Conservation (phyloP, 1,139 yeast species). For the Scheffersomyces parashehatae region DNA sequence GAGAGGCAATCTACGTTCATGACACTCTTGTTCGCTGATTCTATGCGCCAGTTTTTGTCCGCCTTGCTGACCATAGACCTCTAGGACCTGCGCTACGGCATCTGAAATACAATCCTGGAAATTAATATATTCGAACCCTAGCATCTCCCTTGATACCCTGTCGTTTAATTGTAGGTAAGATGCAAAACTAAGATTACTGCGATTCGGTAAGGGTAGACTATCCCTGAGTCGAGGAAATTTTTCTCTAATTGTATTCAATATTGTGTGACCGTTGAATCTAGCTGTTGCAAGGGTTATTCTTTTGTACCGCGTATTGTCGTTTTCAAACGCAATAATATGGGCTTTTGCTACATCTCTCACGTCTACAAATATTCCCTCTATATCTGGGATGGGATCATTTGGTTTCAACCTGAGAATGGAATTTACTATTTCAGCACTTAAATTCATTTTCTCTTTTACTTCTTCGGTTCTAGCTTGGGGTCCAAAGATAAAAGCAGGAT, state of each 20-base stretch:
- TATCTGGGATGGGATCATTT: slow-evolving; percentile 18
- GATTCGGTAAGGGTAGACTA: neutral
- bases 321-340: slow-evolving; percentile 29
- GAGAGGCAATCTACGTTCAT: no score
- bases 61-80: no score
- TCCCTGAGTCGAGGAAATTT: neutral
- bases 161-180: no score
- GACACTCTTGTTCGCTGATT: no score
- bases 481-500: neutral
- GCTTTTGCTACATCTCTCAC: slow-evolving; percentile 8
- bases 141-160: no score
- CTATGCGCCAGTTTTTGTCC: no score
- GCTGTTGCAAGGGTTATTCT: slow-evolving; percentile 16
- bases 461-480: slow-evolving; percentile 24
- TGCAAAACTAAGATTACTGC: no score
- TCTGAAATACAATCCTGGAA: no score
- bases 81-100: no score
- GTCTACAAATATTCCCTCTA: slow-evolving; percentile 2
- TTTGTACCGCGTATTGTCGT: no score
- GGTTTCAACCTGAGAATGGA: slow-evolving; percentile 7
- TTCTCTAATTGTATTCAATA: slow-evolving; percentile 7
- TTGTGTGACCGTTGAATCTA: slow-evolving; percentile 18
- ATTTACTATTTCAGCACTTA: neutral
- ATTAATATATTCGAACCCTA: no score
- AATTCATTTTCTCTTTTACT: slow-evolving; percentile 24